Base-by-base conservation (phyloP, 441 rosid genomes). In the Bocquillonia castaneifolia region DNA sequence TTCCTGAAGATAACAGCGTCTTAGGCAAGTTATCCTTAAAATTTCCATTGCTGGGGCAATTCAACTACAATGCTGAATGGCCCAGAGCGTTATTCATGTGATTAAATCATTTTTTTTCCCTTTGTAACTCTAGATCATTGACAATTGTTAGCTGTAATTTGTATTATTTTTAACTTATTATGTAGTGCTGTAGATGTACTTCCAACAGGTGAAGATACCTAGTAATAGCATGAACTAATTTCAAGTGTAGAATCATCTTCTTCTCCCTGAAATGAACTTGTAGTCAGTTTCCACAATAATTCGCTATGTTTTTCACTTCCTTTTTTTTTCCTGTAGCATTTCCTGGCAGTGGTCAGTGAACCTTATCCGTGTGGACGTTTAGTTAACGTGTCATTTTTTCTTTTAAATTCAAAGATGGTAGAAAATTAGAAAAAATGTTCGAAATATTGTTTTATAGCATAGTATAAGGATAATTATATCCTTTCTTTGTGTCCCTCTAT, bases 1-100 rank as follows among this genome's bases (percentile, higher is more conserved):
- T 63, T 74, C 71, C 5, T 68, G 84, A 22, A 67, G 75, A 45
- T 80, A 75, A 78, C 66, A n/a, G 45, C 52, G 23, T 31, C 1
- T 10, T 14, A 1, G 10, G 10, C 23, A 54, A 17, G 50, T 31
- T 3, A 8, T 29, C 9, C 17, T 10, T 12, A 50, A 2, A 29
- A 2, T 20, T 40, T 42, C 1, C 29, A 2, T 10, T 66, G 32
- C 56, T 22, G 42, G 63, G 57, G 74, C 67, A 56, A 45, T 75
- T 77, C 72, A 74, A 63, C 73, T 57, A 32, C 17, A 59, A 6
- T 59, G 62, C 62, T 73, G 81, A 68, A 66, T 20, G 34, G 61
- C 78, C 44, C 37, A 3, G 65, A 64, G 57, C 34, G 62, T 52
- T 39, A 53, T 17, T 25, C 23, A 1, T 58, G 39, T 57, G 64